Evolutionary conservation across 192 early-diverging fungal genomes (phyloP), one percentile per base, ranked within the genome.

Genomic region (Podila clonocystis): DNA sequence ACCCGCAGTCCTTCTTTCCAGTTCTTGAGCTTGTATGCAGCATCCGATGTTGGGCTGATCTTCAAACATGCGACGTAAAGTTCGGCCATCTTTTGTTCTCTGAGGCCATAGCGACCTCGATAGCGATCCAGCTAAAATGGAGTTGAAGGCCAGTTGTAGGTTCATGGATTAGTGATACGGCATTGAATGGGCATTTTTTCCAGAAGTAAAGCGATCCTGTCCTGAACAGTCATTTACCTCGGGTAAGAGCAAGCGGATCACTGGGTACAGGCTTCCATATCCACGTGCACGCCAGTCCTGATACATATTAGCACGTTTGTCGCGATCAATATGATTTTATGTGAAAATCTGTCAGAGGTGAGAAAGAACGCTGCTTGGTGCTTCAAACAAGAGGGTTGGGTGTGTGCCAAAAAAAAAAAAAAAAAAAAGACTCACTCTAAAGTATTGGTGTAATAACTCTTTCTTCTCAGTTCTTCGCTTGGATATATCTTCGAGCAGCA

Each of bases 81-180:
- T 52, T 88, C 88, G 6, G 91, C 93, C 67, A 95, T 84, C 33
- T 82, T 86, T 61, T 76, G 78, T 48, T 94, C 91, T 68, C 94
- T 94, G 68, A 95, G 82, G 20, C 88, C 85, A 73, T 94, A 93
- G 15, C 80, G 82, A 2, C 84, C 75, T 33, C 93, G 82, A 63
- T 93, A 87, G 41, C 78, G 79, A 79, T 89, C 87, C 50, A 86
- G 66, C 86, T 88, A 73, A 13, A 17, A 31, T 13, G 22, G 30
- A 2, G 5, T 65, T 17, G 17, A 29, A 11, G 20, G 3, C 2
- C 8, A 20, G 48, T 28, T 52, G n/a, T 7, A 15, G 22, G 1
- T 65, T 22, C 33, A n/a, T 11, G 28, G 30, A 31, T 34, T 58
- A 41, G 13, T 28, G 31, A 9, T 26, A 24, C 17, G 31, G 50